Percentiles rank a stretch among this genome's conserved stretches.
Evolutionary conservation across 768 basidiomycete species (phyloP).

Genomic region (Dentipellis sp.): DNA sequence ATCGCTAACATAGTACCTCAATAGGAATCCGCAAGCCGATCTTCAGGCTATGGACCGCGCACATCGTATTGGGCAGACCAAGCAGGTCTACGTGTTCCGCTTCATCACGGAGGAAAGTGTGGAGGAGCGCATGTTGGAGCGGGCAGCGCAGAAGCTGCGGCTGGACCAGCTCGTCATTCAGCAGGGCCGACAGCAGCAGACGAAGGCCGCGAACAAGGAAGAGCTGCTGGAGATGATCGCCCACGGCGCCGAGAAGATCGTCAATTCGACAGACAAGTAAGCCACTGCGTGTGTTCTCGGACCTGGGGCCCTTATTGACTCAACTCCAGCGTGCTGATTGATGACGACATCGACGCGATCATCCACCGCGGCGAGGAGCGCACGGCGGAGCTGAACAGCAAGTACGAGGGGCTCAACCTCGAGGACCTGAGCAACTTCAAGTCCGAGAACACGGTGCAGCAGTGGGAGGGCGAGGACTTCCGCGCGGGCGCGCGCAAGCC

Average conservation of each 20-base stretch:
- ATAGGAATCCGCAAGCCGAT: slow-evolving; percentile 97
- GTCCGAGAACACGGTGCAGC: slow-evolving; percentile 81
- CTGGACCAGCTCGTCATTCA: slow-evolving; percentile 96
- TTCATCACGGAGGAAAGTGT: slow-evolving; percentile 95
- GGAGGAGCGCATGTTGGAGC: slow-evolving; percentile 90
- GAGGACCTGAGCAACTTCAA: slow-evolving; percentile 98
- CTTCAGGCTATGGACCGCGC: slow-evolving; percentile 98
- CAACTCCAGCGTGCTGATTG: slow-evolving; percentile 52
- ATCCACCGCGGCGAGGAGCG: slow-evolving; percentile 87
- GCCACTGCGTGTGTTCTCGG: slow-evolving; percentile 18
- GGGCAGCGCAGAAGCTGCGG: slow-evolving; percentile 91
- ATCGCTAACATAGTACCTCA: neutral
- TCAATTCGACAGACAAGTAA: slow-evolving; percentile 69
- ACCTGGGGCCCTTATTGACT: neutral
- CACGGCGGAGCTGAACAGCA: slow-evolving; percentile 78
- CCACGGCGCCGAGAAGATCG: slow-evolving; percentile 95
- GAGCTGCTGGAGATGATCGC: slow-evolving; percentile 98
- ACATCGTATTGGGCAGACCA: slow-evolving; percentile 93
- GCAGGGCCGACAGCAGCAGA: slow-evolving; percentile 77
- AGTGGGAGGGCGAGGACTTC: slow-evolving; percentile 97
- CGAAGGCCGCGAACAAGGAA: slow-evolving; percentile 91
- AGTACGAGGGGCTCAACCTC: slow-evolving; percentile 87
- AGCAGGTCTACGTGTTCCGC: slow-evolving; percentile 96
- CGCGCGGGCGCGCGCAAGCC: slow-evolving; percentile 61
- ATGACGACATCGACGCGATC: slow-evolving; percentile 91